Conservation (phyloP, 1,284 basidiomycete genomes). For the Trichosporon inkin region DNA sequence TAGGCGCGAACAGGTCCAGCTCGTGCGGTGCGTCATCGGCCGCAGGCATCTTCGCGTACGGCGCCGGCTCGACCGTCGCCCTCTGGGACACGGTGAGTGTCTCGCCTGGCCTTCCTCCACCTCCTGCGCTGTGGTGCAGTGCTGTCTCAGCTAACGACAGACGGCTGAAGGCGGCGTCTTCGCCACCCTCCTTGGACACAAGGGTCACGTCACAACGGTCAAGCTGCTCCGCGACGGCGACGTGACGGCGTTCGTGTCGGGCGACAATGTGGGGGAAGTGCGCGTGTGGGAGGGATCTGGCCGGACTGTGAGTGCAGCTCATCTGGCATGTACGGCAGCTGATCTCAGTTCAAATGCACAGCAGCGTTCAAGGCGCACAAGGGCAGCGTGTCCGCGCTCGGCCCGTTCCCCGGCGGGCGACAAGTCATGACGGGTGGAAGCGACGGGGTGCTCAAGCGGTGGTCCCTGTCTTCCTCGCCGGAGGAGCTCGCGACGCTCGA, state of each 20-base stretch:
- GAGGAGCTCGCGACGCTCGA: constrained; percentile 58
- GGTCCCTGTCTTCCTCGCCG: constrained; percentile 50
- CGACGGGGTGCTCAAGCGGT: constrained; percentile 69
- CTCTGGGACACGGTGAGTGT: constrained; percentile 66
- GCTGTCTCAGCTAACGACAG: background rate
- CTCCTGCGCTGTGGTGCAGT: background rate
- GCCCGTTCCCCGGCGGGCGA: constrained; percentile 40
- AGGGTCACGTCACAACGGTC: constrained; percentile 69
- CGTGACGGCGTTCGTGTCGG: constrained; percentile 56
- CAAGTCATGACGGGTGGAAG: constrained; percentile 71
- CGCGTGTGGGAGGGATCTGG: constrained; percentile 42
- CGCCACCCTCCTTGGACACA: constrained; percentile 68
- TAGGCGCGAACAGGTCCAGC: constrained; percentile 70
- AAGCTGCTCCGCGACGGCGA: constrained; percentile 55
- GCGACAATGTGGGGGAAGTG: constrained; percentile 65
- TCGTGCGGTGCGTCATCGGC: constrained; percentile 58
- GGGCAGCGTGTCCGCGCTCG: constrained; percentile 63
- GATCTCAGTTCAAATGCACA: constrained; percentile 57
- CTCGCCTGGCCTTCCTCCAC: background rate
- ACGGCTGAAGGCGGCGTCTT: constrained; percentile 55
- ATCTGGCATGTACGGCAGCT: constrained; percentile 8
- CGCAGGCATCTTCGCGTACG: constrained; percentile 66
- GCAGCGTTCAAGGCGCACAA: constrained; percentile 59
- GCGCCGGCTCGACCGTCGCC: constrained; percentile 67
- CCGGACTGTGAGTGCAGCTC: constrained; percentile 19